Percentiles rank a stretch among this genome's conserved stretches.
phyloP scores from a whole-genome alignment of 331 rosid species.

The Rosa hybrid region DNA sequence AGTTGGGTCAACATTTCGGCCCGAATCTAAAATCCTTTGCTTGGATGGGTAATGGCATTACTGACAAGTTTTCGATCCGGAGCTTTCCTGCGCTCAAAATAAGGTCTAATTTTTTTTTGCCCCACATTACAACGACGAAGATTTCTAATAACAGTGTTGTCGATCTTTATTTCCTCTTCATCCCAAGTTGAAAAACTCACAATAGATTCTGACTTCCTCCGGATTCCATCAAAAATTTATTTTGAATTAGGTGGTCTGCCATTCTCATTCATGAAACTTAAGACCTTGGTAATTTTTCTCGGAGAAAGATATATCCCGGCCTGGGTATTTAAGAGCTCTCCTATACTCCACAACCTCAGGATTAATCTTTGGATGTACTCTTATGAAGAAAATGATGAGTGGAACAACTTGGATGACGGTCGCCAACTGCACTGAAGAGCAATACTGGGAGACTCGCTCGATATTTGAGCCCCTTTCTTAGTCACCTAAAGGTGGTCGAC shows the following conservation, averaged over 20 bases:
- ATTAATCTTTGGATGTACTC: not conserved
- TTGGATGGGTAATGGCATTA: not conserved
- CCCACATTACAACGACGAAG: not conserved
- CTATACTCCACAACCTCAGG: not conserved
- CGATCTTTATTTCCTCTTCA: not conserved
- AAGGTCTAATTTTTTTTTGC: not conserved
- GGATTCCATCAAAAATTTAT: not conserved
- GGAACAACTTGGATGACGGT: conserved; percentile 5
- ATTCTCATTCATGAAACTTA: not conserved
- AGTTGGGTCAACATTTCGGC: not conserved
- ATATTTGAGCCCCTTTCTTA: not conserved
- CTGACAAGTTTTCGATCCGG: not conserved
- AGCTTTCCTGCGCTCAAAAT: not conserved
- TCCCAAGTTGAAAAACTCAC: not conserved
- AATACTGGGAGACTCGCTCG: not conserved
- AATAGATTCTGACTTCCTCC: not conserved
- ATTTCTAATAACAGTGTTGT: not conserved
- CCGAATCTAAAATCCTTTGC: not conserved
- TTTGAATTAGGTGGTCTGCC: not conserved
- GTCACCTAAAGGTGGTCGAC: not conserved
- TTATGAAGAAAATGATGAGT: too few species aligned
- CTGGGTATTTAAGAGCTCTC: not conserved
- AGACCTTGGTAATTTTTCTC: too few species aligned
- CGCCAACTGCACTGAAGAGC: not conserved
- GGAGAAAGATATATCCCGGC: not conserved